Percentiles rank a stretch among this genome's conserved stretches.
Evolutionary conservation across 192 early-diverging fungal genomes (phyloP).

Genomic region (Coemansia sp.): DNA sequence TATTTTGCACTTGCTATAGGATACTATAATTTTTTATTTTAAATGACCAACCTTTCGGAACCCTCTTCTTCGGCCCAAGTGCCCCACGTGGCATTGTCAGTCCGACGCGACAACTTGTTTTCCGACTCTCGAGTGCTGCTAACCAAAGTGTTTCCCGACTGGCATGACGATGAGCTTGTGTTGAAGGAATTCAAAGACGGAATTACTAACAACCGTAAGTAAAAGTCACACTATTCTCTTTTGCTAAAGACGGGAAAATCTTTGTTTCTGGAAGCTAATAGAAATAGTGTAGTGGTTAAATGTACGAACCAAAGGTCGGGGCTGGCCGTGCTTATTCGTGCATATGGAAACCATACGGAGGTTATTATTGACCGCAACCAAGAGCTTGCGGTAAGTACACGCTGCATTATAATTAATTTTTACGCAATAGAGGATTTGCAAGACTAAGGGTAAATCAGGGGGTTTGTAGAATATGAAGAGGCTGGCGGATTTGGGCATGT

Average conservation of each 20-base stretch:
- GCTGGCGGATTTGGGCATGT: constrained; percentile 67
- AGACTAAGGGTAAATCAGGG: background rate
- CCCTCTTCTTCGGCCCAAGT: background rate
- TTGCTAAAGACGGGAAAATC: background rate
- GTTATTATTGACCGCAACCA: constrained; percentile 85
- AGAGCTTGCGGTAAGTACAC: constrained; percentile 79
- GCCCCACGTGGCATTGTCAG: constrained; percentile 19
- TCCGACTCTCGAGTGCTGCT: constrained; percentile 63
- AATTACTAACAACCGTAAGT: constrained; percentile 73
- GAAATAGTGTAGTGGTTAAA: constrained; percentile 59
- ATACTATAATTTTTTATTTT: no score
- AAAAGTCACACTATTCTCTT: constrained; percentile 4
- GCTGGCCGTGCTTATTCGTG: constrained; percentile 75
- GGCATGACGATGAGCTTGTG: constrained; percentile 59
- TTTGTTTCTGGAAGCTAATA: background rate
- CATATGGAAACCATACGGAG: constrained; percentile 86
- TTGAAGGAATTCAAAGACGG: constrained; percentile 75
- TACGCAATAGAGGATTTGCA: no score
- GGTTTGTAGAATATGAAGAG: constrained; percentile 73
- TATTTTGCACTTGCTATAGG: no score
- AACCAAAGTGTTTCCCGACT: constrained; percentile 60
- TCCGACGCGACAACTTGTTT: constrained; percentile 60
- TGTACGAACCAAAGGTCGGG: constrained; percentile 62
- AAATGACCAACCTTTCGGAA: no score
- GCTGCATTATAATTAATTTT: background rate